Evolutionary conservation across 768 basidiomycete species (phyloP).

Genomic region (Roridomyces roridus): DNA sequence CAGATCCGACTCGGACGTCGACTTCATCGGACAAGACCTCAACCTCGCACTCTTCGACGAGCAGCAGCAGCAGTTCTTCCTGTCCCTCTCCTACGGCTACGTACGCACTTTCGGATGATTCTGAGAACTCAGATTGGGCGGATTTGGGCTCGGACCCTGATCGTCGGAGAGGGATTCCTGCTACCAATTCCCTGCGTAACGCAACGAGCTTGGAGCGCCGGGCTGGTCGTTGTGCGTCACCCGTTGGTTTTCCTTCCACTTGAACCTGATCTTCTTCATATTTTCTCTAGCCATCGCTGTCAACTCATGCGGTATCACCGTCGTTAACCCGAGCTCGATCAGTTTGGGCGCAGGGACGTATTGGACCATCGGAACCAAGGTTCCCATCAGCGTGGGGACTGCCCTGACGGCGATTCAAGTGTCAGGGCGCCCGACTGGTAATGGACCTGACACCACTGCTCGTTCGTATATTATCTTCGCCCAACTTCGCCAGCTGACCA

Average conservation of each 20-base stretch:
- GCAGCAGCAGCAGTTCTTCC: background rate
- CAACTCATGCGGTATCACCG: background rate
- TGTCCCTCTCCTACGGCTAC: background rate
- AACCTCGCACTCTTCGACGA: background rate
- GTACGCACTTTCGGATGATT: background rate
- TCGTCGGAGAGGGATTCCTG: background rate
- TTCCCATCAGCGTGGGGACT: background rate
- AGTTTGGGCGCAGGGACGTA: background rate
- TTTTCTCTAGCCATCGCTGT: background rate
- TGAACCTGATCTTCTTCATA: background rate
- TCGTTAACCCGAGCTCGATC: background rate
- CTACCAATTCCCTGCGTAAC: no score
- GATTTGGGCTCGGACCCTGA: constrained; percentile 3
- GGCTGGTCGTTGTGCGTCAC: background rate
- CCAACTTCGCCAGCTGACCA: background rate
- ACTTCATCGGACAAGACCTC: background rate
- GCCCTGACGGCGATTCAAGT: background rate
- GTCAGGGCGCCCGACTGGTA: background rate
- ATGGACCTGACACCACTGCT: background rate
- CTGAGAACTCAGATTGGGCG: background rate
- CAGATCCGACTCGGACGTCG: background rate
- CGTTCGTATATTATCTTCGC: background rate
- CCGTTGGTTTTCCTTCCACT: background rate
- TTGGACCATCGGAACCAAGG: constrained; percentile 1
- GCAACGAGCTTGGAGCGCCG: background rate